A percentile compares a stretch with the other conserved stretches of the same genome.
Conservation (phyloP, 2,329 filamentous ascomycete species). For the Hortaea sp. region DNA sequence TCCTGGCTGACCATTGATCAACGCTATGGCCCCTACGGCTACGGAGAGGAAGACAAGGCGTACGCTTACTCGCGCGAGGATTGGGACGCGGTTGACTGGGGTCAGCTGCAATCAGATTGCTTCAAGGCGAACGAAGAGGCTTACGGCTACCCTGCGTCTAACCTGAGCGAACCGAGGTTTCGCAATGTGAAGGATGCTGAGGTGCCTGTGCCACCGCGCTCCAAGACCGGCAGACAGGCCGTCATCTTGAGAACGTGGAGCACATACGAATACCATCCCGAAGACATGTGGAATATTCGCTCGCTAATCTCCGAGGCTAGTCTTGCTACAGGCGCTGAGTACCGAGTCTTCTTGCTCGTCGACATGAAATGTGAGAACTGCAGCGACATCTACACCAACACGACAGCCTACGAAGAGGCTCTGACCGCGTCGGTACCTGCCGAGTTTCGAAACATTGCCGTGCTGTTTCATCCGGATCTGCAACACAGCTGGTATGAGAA, state of each 20-base stretch:
- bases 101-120: neutral
- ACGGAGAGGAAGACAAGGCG: slow-evolving; percentile 38
- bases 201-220: slow-evolving; percentile 25
- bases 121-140: neutral
- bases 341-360: slow-evolving; percentile 34
- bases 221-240: slow-evolving; percentile 14
- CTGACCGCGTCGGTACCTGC: slow-evolving; percentile 53
- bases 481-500: slow-evolving; percentile 36
- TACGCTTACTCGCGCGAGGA: slow-evolving; percentile 10
- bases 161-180: slow-evolving; percentile 14
- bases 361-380: slow-evolving; percentile 21
- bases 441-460: slow-evolving; percentile 59
- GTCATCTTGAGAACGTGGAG: slow-evolving; percentile 35
- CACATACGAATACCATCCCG: slow-evolving; percentile 32
- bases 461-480: slow-evolving; percentile 59
- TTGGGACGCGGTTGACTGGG: neutral
- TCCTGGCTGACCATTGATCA: slow-evolving; percentile 52
- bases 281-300: slow-evolving; percentile 33
- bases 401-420: slow-evolving; percentile 28
- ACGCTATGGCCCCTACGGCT: slow-evolving; percentile 45
- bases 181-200: neutral
- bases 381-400: neutral
- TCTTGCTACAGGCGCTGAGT: slow-evolving; percentile 32
- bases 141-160: neutral
- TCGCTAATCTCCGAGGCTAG: slow-evolving; percentile 34